These are phyloP conservation scores for Boletellus sp. DNA, from an alignment of 768 basidiomycete genomes.

Conservation along the genomic window DNA sequence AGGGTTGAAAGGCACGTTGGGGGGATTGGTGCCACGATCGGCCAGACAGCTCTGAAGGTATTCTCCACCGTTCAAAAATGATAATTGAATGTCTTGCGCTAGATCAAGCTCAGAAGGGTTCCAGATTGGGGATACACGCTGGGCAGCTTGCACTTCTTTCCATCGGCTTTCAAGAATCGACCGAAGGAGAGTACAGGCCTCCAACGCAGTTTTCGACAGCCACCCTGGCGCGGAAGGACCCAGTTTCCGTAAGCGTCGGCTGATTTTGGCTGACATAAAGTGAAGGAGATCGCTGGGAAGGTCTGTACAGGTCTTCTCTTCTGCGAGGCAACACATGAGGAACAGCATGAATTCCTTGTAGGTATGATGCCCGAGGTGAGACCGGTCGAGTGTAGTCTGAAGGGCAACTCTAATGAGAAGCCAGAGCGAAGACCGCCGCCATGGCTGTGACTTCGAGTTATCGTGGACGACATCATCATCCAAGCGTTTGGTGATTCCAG, in stretches of 20 bases:
- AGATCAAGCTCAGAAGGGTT: conserved; percentile 27
- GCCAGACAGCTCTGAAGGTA: conserved; percentile 27
- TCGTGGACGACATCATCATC: conserved; percentile 5
- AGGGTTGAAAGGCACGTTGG: conserved; percentile 6
- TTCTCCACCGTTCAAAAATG: conserved; percentile 26
- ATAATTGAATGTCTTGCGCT: conserved; percentile 29
- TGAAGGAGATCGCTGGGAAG: conserved; percentile 26
- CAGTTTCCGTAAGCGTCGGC: too few species aligned
- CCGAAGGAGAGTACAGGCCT: conserved; percentile 25
- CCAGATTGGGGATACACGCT: conserved; percentile 28
- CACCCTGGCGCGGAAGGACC: neutral
- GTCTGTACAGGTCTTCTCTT: conserved; percentile 11
- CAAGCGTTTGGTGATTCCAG: neutral
- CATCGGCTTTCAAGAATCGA: conserved; percentile 32
- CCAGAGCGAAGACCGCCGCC: conserved; percentile 39
- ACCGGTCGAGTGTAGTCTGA: too few species aligned
- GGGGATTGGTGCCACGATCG: neutral
- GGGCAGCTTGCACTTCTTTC: conserved; percentile 26
- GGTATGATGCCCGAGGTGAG: too few species aligned
- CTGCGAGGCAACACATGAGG: conserved; percentile 28
- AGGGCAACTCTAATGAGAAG: conserved; percentile 9
- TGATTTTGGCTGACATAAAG: too few species aligned
- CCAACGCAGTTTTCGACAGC: neutral
- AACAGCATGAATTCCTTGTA: too few species aligned
- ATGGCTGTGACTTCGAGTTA: conserved; percentile 14